phyloP scores from a whole-genome alignment of 202 grass and related monocot species.

The Thinopyrum obtusiflorum region DNA sequence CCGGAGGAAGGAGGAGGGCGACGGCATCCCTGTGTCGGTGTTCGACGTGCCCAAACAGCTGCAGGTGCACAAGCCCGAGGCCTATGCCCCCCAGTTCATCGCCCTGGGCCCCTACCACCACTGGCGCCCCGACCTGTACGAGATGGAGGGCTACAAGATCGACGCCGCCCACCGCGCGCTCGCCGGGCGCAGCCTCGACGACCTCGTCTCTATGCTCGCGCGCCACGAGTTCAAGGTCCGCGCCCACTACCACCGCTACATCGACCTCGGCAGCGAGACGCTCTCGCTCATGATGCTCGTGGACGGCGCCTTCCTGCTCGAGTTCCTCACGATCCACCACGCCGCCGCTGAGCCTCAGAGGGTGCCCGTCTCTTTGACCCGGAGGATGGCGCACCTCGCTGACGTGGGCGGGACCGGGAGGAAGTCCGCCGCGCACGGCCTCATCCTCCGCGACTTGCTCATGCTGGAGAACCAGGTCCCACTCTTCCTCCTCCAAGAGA shows the following conservation, averaged over 20 bases:
- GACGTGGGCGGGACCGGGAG: constrained; percentile 51
- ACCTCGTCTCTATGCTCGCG: constrained; percentile 54
- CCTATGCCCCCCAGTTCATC: constrained; percentile 71
- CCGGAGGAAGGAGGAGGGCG: constrained; percentile 46
- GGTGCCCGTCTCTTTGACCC: background rate
- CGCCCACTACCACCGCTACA: constrained; percentile 73
- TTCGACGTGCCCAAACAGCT: constrained; percentile 73
- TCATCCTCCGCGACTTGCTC: constrained; percentile 63
- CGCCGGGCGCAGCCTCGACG: constrained; percentile 31
- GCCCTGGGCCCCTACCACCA: constrained; percentile 79
- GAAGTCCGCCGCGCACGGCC: constrained; percentile 49
- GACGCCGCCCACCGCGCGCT: constrained; percentile 51
- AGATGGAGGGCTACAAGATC: constrained; percentile 90
- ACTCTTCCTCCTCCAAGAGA: constrained; percentile 53
- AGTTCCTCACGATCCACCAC: constrained; percentile 68
- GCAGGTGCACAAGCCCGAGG: constrained; percentile 57
- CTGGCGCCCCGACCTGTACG: constrained; percentile 71
- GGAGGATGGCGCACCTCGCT: constrained; percentile 59
- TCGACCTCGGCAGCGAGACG: constrained; percentile 69
- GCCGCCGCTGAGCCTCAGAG: background rate
- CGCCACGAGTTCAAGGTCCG: constrained; percentile 51
- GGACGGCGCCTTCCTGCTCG: constrained; percentile 75
- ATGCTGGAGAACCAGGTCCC: constrained; percentile 94
- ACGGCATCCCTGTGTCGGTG: constrained; percentile 52
- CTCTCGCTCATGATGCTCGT: constrained; percentile 87